A percentile compares a stretch with the other conserved stretches of the same genome.
These are phyloP conservation scores for Ophiostoma perfectum DNA, from an alignment of 2,329 filamentous ascomycete genomes.

Conservation along the genomic window DNA sequence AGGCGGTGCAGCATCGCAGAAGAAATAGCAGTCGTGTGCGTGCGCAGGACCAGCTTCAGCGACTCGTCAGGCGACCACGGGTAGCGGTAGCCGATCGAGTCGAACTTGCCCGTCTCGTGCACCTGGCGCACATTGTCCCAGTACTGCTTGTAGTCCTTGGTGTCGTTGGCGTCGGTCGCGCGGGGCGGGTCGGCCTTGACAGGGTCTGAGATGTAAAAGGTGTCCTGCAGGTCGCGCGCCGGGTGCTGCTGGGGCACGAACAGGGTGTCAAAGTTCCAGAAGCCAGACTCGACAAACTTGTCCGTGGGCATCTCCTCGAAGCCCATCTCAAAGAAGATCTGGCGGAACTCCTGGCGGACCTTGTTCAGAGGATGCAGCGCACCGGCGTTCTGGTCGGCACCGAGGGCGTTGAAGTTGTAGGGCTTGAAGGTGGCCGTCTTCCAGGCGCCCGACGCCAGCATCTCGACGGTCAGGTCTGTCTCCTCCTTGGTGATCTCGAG, in stretches of 20 bases:
- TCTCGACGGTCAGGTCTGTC: constrained; percentile 90
- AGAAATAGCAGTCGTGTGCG: constrained; percentile 90
- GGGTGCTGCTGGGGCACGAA: constrained; percentile 98
- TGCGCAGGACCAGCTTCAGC: constrained; percentile 80
- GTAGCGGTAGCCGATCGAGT: constrained; percentile 94
- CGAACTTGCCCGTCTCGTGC: constrained; percentile 86
- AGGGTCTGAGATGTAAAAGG: constrained; percentile 92
- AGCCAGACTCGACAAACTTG: constrained; percentile 89
- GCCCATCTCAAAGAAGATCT: constrained; percentile 99
- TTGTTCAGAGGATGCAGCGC: constrained; percentile 75
- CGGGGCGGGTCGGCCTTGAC: constrained; percentile 64
- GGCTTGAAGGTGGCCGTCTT: constrained; percentile 81
- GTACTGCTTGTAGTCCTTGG: constrained; percentile 73
- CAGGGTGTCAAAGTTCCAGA: constrained; percentile 98
- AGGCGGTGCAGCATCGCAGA: constrained; percentile 88
- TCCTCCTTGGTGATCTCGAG: constrained; percentile 86
- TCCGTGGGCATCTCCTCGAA: constrained; percentile 98
- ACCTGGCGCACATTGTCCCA: constrained; percentile 83
- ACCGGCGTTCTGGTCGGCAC: constrained; percentile 56
- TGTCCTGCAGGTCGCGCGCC: constrained; percentile 93
- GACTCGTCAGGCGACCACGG: constrained; percentile 87
- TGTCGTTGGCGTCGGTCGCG: constrained; percentile 46
- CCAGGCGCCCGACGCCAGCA: constrained; percentile 84
- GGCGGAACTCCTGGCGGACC: constrained; percentile 89
- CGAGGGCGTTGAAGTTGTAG: constrained; percentile 51